Evolutionary conservation across 495 filamentous ascomycete genomes (phyloP), one percentile per base, ranked within the genome.

Genomic region (Rostrohypoxylon terebratum): DNA sequence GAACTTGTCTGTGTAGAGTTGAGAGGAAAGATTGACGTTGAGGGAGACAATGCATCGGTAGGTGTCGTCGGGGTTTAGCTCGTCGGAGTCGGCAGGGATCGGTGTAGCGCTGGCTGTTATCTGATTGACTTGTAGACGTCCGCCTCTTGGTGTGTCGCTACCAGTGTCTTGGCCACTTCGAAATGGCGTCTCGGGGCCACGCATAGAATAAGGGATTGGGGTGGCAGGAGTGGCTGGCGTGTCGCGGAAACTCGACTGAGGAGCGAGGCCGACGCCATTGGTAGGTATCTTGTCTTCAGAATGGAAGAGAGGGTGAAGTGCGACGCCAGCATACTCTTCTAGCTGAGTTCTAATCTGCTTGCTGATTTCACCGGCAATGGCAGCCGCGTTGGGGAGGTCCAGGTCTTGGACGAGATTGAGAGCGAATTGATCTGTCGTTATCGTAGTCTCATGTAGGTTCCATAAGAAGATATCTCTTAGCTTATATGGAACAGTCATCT

Each of bases 341-440:
- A 99, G 83, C 76, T 99, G 96, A 50, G 93, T 92, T 21, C 96
- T 90, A 72, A 99, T 98, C 77, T 97, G 93, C 61, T 90, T 92
- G 82, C 93, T 94, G 78, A 99, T 97, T 66, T 93, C 88, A 64
- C 87, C 81, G 8, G 91, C 90, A 65, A 92, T 84, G 18, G 85
- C 82, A 16, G 84, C 83, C 0, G 88, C 84, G 53, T 91, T 89
- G 7, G 96, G 95, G 45, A 99, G 89, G 76, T 99, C 96, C 54
- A 98, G 87, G 77, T 99, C 96, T 70, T 96, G 93, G 33, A 97
- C 94, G 67, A 98, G 91, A n/a, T 85, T 87, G 63, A 90, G 86
- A 4, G 96, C 96, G 80, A 98, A 99, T 71, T 95, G 91, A 77
- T 99, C 96, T 3, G 96, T 97, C 0, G 96, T 99, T 10, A 94